Evolutionary conservation across 106 monocot species (phyloP), one percentile per base, ranked within the genome.

Genomic region (Dendrobium huoshanense): DNA sequence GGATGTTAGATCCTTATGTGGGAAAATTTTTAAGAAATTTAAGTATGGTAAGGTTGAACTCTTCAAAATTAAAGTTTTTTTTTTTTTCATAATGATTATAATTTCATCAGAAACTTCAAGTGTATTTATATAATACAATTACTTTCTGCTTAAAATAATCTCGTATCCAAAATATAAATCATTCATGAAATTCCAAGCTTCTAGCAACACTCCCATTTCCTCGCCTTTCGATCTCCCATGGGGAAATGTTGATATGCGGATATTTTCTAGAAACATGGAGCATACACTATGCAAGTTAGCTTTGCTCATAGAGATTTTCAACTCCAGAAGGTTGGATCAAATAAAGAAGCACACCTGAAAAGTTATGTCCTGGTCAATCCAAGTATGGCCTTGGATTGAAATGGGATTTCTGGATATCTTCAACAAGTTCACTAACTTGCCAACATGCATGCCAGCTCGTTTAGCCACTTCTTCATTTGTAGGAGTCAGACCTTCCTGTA

Each of bases 401-500:
- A 94, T 55, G 11, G 96, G 96, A 31, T 75, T 84, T 90, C 89
- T 92, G 4, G 94, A 76, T 45, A 79, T 84, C 41, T 43, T 40
- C 49, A 94, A 55, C 64, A 94, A 70, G 29, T 5, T 86, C 56
- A 84, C 83, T 72, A 96, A 75, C 79, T 83, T 94, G 72, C 89
- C 79, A 43, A 84, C 85, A 2, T 77, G 85, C 56, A 96, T 90
- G 22, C 96, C 94, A 54, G 87, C 86, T 77, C 76, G 86, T 81
- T 79, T 90, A 22, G 96, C 94, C 42, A 96, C 80, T 78, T 92
- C 92, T 81, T 89, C 85, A 72, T 89, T 86, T 55, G 84, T 85
- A 61, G 96, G 96, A 55, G 76, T 55, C 76, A 80, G 79, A 20
- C 96, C 94, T 87, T 90, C 87, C 82, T 83, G 85, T 64, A 87